These are phyloP conservation scores for Dendrobium catenatum DNA, from an alignment of 106 monocot genomes.

Conservation along the genomic window DNA sequence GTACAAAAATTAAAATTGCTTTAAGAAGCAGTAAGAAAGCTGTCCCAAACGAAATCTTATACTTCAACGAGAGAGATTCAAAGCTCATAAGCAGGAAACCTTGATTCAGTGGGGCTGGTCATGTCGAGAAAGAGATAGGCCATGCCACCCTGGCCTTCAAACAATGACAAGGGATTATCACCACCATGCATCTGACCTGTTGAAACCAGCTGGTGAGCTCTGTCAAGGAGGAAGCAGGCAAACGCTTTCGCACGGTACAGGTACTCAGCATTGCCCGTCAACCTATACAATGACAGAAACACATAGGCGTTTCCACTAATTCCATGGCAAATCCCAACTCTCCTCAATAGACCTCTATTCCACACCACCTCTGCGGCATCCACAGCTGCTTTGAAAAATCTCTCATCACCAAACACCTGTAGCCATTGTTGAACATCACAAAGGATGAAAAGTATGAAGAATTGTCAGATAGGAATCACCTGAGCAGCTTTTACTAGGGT, in stretches of 20 bases:
- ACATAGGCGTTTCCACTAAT: conserved; percentile 79
- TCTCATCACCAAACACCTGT: conserved; percentile 64
- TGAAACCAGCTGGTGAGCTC: conserved; percentile 44
- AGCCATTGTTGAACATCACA: no score
- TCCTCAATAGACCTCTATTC: conserved; percentile 77
- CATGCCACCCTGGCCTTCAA: conserved; percentile 87
- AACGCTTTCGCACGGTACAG: conserved; percentile 83
- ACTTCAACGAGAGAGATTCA: conserved; percentile 12
- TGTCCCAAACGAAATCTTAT: no score
- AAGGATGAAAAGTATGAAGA: no score
- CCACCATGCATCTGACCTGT: conserved; percentile 72
- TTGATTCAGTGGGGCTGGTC: conserved; percentile 57
- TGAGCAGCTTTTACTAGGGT: conserved; percentile 66
- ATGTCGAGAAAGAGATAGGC: conserved; percentile 72
- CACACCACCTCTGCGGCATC: conserved; percentile 86
- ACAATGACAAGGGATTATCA: conserved; percentile 69
- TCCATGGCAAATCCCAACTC: conserved; percentile 90
- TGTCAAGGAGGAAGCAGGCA: conserved; percentile 62
- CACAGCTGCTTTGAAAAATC: conserved; percentile 52
- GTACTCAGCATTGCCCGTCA: conserved; percentile 49
- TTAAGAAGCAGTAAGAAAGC: no score
- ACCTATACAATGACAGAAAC: conserved; percentile 67
- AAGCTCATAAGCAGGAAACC: conserved; percentile 81
- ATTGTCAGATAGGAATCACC: conserved; percentile 7
- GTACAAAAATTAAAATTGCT: no score